phyloP scores from a whole-genome alignment of 176 grass and related monocot species.

The Triticum dicoccoides region DNA sequence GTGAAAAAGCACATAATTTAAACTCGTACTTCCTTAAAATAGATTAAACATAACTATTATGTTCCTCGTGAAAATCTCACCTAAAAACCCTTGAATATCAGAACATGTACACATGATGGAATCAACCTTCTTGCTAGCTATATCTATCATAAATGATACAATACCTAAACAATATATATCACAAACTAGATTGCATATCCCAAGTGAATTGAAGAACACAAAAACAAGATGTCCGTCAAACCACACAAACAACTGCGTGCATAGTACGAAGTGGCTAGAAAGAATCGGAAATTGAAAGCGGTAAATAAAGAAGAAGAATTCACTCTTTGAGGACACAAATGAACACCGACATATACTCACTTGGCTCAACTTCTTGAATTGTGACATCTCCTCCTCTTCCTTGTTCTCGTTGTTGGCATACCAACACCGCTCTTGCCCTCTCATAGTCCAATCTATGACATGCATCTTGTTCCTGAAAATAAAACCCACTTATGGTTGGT shows the following conservation, averaged over 20 bases:
- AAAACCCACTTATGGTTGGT: background rate
- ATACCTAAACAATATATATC: background rate
- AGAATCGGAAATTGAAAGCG: background rate
- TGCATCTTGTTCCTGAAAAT: background rate
- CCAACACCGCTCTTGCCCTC: too few species aligned
- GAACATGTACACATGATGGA: background rate
- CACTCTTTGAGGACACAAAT: background rate
- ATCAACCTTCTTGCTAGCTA: background rate
- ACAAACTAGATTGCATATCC: background rate
- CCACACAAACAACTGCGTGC: background rate
- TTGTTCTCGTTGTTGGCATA: background rate
- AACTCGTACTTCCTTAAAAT: background rate
- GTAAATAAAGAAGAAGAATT: background rate
- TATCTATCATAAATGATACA: background rate
- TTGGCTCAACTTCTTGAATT: background rate
- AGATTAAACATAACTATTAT: background rate
- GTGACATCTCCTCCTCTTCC: background rate
- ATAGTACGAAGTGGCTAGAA: background rate
- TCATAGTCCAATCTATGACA: background rate
- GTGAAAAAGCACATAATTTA: background rate
- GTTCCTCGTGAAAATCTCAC: too few species aligned
- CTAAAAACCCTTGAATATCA: too few species aligned
- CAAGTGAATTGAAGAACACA: background rate
- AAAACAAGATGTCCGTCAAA: background rate
- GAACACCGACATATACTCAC: background rate